These are phyloP conservation scores for Periconia macrospinosa DNA, from an alignment of 2,329 filamentous ascomycete species.

Conservation along the genomic window DNA sequence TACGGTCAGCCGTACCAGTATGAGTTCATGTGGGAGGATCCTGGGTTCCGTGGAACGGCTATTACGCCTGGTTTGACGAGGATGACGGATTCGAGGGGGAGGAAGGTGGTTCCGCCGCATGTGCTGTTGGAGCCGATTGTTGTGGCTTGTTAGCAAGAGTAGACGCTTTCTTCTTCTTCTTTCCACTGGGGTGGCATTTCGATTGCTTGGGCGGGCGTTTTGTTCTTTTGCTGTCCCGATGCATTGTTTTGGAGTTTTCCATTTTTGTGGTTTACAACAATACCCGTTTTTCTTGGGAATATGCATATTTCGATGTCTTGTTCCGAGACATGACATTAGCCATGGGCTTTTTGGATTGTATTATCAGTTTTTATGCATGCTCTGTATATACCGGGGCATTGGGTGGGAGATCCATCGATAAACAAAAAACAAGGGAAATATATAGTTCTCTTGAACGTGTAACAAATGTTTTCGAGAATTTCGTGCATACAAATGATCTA, in stretches of 20 bases:
- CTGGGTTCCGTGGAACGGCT: slow-evolving; percentile 22
- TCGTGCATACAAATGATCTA: too few species aligned
- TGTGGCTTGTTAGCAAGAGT: neutral
- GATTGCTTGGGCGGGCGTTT: neutral
- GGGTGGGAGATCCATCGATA: too few species aligned
- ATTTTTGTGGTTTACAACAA: neutral
- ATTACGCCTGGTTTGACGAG: slow-evolving; percentile 25
- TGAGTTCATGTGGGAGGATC: slow-evolving; percentile 30
- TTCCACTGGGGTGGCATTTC: neutral
- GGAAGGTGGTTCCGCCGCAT: slow-evolving; percentile 2
- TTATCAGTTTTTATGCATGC: too few species aligned
- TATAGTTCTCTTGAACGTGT: too few species aligned
- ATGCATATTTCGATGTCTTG: neutral
- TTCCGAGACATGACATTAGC: neutral
- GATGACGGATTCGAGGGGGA: slow-evolving; percentile 8
- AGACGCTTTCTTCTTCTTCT: too few species aligned
- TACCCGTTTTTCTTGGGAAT: neutral
- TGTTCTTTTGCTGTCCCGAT: neutral
- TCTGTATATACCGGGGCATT: too few species aligned
- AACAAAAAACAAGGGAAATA: too few species aligned
- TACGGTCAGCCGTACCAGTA: slow-evolving; percentile 28
- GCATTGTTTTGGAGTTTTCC: neutral
- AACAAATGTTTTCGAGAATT: too few species aligned
- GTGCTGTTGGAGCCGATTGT: slow-evolving; percentile 8
- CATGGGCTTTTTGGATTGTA: neutral